These are phyloP conservation scores for Penicillium simplicissimum DNA, from an alignment of 495 filamentous ascomycete genomes.

Conservation along the genomic window DNA sequence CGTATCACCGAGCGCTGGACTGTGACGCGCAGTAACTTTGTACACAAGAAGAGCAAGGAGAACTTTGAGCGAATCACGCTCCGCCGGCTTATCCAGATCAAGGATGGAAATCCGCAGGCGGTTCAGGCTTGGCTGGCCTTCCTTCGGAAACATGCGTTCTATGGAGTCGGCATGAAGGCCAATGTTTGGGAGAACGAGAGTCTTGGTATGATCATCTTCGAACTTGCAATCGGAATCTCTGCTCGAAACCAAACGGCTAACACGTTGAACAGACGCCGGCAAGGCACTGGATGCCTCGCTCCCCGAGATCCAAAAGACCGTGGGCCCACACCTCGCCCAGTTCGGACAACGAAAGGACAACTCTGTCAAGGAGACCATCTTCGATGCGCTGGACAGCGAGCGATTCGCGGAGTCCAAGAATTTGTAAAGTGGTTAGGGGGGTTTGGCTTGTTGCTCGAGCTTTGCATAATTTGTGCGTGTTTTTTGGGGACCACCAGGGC, in stretches of 20 bases:
- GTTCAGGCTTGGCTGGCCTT: slow-evolving; percentile 92
- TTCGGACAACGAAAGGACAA: slow-evolving; percentile 58
- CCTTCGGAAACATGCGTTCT: slow-evolving; percentile 83
- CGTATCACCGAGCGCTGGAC: slow-evolving; percentile 89
- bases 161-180: slow-evolving; percentile 97
- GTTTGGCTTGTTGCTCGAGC: slow-evolving; percentile 17
- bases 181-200: slow-evolving; percentile 88
- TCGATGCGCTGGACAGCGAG: slow-evolving; percentile 36
- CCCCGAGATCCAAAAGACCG: slow-evolving; percentile 57
- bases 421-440: slow-evolving; percentile 23
- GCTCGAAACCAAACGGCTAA: background rate
- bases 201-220: slow-evolving; percentile 50
- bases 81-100: slow-evolving; percentile 86
- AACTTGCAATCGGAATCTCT: background rate
- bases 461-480: slow-evolving; percentile 20
- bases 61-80: slow-evolving; percentile 93
- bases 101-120: slow-evolving; percentile 84
- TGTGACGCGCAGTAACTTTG: slow-evolving; percentile 84
- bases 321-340: slow-evolving; percentile 63
- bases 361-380: slow-evolving; percentile 23
- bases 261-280: slow-evolving; percentile 54
- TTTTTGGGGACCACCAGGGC: slow-evolving; percentile 18
- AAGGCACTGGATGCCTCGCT: slow-evolving; percentile 64
- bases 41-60: slow-evolving; percentile 96
- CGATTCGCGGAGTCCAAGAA: slow-evolving; percentile 34